Percentiles rank a stretch among this genome's conserved stretches.
These are phyloP conservation scores for Cordyceps javanica DNA, from an alignment of 2,329 filamentous ascomycete species.

Conservation along the genomic window DNA sequence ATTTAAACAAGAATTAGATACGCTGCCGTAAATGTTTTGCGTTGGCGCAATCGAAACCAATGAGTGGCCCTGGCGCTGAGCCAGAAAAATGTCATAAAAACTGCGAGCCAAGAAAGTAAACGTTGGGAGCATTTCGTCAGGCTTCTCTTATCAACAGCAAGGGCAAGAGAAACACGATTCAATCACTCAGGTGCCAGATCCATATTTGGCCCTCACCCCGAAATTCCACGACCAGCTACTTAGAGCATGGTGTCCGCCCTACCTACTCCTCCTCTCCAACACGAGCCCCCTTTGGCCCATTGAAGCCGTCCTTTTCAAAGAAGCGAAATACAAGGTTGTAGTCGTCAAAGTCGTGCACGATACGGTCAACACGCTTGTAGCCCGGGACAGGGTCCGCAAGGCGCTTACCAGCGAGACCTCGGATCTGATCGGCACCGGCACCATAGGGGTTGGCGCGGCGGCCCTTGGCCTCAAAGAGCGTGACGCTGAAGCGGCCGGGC, in stretches of 20 bases:
- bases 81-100: conserved; percentile 3
- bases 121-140: background rate
- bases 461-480: conserved; percentile 85
- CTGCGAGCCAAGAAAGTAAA: background rate
- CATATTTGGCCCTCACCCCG: too few relatives aligned
- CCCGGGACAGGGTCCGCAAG: conserved; percentile 74
- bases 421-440: conserved; percentile 34
- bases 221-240: background rate
- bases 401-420: conserved; percentile 35
- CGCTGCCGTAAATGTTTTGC: background rate
- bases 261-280: conserved; percentile 45
- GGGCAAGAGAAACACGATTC: background rate
- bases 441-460: conserved; percentile 37
- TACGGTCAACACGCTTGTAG: conserved; percentile 85
- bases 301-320: conserved; percentile 84
- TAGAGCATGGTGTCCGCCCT: background rate
- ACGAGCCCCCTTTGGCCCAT: conserved; percentile 44
- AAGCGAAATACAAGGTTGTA: conserved; percentile 96
- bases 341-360: conserved; percentile 94
- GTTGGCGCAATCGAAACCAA: background rate
- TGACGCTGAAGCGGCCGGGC: conserved; percentile 95
- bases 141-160: background rate
- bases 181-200: background rate
- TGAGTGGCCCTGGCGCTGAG: background rate
- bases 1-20: background rate